Conservation (phyloP, 1,284 basidiomycete species). For the Naganishia albida region DNA sequence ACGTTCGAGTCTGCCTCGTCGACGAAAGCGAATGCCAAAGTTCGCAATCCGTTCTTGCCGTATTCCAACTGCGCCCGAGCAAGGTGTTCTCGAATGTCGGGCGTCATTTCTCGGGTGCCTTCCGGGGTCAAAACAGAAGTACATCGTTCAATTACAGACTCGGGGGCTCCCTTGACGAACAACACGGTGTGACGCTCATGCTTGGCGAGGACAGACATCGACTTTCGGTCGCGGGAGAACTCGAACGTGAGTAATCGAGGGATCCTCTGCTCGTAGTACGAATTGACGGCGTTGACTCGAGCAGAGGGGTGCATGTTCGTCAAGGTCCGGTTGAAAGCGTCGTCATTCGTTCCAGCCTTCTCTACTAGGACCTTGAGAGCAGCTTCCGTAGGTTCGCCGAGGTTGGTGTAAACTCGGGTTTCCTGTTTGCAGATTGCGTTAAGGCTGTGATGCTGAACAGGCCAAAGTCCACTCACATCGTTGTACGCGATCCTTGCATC, state of each 20-base stretch:
- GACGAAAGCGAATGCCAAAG: constrained; percentile 85
- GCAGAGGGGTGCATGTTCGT: constrained; percentile 61
- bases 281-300: constrained; percentile 80
- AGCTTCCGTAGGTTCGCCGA: constrained; percentile 97
- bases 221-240: constrained; percentile 96
- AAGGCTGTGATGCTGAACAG: not conserved
- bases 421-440: constrained; percentile 59
- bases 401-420: constrained; percentile 73
- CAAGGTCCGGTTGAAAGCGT: constrained; percentile 60
- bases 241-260: constrained; percentile 88
- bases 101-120: constrained; percentile 63
- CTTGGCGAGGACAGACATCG: constrained; percentile 92
- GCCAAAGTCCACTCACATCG: constrained; percentile 58
- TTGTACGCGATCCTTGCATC: constrained; percentile 88
- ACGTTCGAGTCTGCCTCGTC: constrained; percentile 75
- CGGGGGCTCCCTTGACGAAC: constrained; percentile 94
- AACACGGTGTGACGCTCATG: constrained; percentile 63
- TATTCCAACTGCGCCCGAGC: constrained; percentile 68
- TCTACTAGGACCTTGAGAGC: constrained; percentile 90
- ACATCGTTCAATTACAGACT: constrained; percentile 88
- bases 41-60: constrained; percentile 79
- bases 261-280: constrained; percentile 72
- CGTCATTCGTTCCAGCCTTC: constrained; percentile 64
- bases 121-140: constrained; percentile 70
- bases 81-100: constrained; percentile 64